These are phyloP conservation scores for Coemansia sp. DNA, from an alignment of 192 early-diverging fungal genomes.

Conservation along the genomic window DNA sequence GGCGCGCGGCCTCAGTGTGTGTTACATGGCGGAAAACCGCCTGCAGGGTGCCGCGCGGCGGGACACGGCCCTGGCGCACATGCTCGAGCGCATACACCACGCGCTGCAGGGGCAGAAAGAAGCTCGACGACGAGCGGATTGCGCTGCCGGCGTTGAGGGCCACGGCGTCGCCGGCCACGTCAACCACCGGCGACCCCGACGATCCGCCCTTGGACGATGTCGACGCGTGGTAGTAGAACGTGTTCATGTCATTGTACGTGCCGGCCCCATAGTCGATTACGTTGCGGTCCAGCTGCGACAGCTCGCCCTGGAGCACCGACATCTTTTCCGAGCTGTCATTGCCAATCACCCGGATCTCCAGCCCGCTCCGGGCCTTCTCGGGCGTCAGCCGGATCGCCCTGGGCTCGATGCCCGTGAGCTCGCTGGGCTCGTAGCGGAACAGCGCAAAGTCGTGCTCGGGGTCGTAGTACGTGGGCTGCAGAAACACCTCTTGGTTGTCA, in stretches of 20 bases:
- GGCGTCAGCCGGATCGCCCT: constrained; percentile 55
- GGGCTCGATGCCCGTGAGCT: constrained; percentile 47
- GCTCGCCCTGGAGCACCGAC: constrained; percentile 66
- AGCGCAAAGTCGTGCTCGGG: constrained; percentile 82
- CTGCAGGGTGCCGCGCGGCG: constrained; percentile 73
- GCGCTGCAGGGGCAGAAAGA: constrained; percentile 69
- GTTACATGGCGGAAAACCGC: constrained; percentile 64
- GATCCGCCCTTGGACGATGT: constrained; percentile 63
- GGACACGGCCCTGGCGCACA: constrained; percentile 50
- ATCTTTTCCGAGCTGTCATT: constrained; percentile 75
- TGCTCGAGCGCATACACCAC: constrained; percentile 59
- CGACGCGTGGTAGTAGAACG: constrained; percentile 73
- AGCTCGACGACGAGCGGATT: constrained; percentile 50
- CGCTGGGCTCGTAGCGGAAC: constrained; percentile 64
- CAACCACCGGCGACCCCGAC: constrained; percentile 70
- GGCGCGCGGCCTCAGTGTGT: constrained; percentile 45
- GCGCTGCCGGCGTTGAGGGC: constrained; percentile 60
- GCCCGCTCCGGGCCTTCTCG: constrained; percentile 62
- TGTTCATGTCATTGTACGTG: constrained; percentile 63
- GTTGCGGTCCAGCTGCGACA: constrained; percentile 69
- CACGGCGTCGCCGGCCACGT: constrained; percentile 70
- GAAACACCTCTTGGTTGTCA: constrained; percentile 63
- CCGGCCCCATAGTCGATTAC: constrained; percentile 54
- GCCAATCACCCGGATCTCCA: constrained; percentile 70
- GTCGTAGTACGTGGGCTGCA: constrained; percentile 67